A percentile compares a stretch with the other conserved stretches of the same genome.
Evolutionary conservation across 2,329 filamentous ascomycete genomes (phyloP).

Genomic region (Clonostachys solani): DNA sequence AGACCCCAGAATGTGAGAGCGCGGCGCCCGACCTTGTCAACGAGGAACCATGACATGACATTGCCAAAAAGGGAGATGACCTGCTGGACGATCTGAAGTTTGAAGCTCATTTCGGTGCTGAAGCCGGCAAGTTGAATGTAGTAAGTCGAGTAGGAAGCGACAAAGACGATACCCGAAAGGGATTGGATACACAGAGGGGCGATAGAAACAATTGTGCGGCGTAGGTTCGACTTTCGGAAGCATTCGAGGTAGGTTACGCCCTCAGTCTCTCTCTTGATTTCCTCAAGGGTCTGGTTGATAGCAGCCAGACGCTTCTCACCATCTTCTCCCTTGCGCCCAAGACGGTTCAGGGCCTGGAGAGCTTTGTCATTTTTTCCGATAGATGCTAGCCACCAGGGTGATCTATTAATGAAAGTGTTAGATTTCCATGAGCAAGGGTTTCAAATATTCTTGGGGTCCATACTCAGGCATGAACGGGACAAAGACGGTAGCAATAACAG

Average conservation of each 20-base stretch:
- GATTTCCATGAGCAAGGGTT: neutral
- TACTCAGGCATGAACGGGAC: conserved; percentile 34
- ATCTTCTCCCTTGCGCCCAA: conserved; percentile 18
- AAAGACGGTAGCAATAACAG: conserved; percentile 16
- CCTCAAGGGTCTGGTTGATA: conserved; percentile 22
- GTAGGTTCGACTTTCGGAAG: conserved; percentile 39
- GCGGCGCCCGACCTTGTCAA: conserved; percentile 37
- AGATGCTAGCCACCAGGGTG: conserved; percentile 32
- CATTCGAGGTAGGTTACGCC: conserved; percentile 37
- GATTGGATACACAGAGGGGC: conserved; percentile 36
- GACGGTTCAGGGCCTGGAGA: conserved; percentile 21
- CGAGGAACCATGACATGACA: conserved; percentile 32
- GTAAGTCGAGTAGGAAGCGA: conserved; percentile 31
- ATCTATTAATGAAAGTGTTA: conserved; percentile 4
- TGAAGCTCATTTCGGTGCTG: conserved; percentile 16
- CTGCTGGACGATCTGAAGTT: conserved; percentile 31
- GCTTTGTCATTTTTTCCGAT: conserved; percentile 25
- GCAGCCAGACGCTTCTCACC: conserved; percentile 18
- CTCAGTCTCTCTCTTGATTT: conserved; percentile 24
- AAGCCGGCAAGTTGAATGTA: conserved; percentile 32
- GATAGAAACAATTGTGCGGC: conserved; percentile 38
- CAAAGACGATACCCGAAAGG: conserved; percentile 27
- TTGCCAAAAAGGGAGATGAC: conserved; percentile 36
- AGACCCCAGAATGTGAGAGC: conserved; percentile 36
- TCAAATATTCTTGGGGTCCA: neutral